Percentiles rank a stretch among this genome's conserved stretches.
These are phyloP conservation scores for Mucor piriformis DNA, from an alignment of 371 early-diverging fungal genomes.

Conservation along the genomic window DNA sequence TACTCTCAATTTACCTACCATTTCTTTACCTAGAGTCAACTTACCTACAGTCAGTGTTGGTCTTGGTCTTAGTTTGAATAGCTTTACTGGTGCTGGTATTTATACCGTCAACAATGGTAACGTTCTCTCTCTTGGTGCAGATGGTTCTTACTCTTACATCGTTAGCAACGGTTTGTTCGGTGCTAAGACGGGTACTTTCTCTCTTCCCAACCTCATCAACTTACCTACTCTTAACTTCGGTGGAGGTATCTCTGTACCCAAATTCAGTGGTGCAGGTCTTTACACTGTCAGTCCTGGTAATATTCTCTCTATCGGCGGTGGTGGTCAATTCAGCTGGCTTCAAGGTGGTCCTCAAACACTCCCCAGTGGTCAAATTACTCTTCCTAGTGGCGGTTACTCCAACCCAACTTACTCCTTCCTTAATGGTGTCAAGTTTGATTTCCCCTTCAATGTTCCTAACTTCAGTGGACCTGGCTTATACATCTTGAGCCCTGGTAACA, in stretches of 20 bases:
- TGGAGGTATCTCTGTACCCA: neutral
- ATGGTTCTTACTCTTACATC: constrained; percentile 2
- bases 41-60: neutral
- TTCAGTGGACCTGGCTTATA: constrained; percentile 6
- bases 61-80: neutral
- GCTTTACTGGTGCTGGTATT: constrained; percentile 7
- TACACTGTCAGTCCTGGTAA: constrained; percentile 1
- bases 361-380: neutral
- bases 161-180: neutral
- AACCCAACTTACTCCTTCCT: neutral
- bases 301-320: neutral
- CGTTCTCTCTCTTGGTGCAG: neutral
- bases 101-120: constrained; percentile 3
- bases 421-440: neutral
- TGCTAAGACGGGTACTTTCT: neutral
- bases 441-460: neutral
- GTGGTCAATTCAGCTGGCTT: neutral
- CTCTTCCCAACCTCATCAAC: neutral
- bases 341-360: neutral
- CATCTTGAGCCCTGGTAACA: neutral
- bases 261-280: neutral
- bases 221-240: neutral
- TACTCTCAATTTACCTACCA: neutral
- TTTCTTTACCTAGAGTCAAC: neutral
- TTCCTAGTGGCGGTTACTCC: neutral